Base-by-base conservation (phyloP, 75 land plant species). In the Pseudotsuga menziesii region DNA sequence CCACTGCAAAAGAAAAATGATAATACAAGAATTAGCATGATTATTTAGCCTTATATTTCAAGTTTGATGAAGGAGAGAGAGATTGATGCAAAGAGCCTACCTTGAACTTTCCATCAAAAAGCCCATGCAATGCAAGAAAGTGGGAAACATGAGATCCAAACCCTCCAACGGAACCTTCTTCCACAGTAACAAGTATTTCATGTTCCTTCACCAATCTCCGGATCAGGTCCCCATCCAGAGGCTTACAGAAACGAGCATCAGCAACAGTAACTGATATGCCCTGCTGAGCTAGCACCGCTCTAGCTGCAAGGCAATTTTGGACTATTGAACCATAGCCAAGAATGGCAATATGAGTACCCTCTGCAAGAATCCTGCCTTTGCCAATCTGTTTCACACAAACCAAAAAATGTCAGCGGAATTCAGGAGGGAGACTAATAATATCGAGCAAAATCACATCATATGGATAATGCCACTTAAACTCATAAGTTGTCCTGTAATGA, bases 241-340 rank as follows among this genome's bases (percentile, higher is more conserved):
- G 89, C 82, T 88, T 88, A 75, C 89, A 88, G 72, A 85, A 88
- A 13, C 90, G 80, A 2, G 90, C 88, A 58, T 88, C 90, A 15
- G 81, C 87, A 15, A 88, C 78, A 4, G 90, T 85, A 13, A 61
- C 76, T 2, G 78, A 76, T 8, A 88, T 29, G 20, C 81, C 83
- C 2, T 59, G 59, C 57, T 64, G 78, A 22, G 60, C 39, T 1
- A 88, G 85, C 15, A 80, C 19, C 23, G 61, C 36, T 4, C 71
- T 75, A 2, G 90, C 87, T 23, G 73, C 78, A 23, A 88, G 62
- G 66, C 90, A 85, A 80, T 72, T 85, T 71, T 82, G 88, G 19
- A 88, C 80, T 23, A 80, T 80, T 4, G 90, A 76, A 5, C 87
- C 90, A 57, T 75, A 88, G 6, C 90, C 90, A 55, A 85, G 75